Percentiles rank a stretch among this genome's conserved stretches.
Evolutionary conservation across 495 filamentous ascomycete species (phyloP).

Genomic region (Annulohypoxylon bovei): DNA sequence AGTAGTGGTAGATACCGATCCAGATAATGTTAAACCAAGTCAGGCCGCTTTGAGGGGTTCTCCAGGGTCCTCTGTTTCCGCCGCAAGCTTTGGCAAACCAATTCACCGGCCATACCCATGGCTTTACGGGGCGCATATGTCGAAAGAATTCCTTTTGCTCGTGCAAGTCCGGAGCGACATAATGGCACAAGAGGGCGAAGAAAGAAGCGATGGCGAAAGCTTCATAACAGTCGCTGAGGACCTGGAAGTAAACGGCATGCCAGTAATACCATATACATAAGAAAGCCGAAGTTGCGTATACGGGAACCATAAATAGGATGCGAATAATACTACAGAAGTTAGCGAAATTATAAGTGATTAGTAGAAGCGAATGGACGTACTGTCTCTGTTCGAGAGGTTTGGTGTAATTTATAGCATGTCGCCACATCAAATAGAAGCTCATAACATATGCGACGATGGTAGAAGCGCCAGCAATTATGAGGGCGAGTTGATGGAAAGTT

Average conservation of each 20-base stretch:
- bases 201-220: conserved; percentile 92
- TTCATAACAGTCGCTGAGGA: conserved; percentile 88
- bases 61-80: conserved; percentile 71
- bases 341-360: conserved; percentile 13
- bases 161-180: conserved; percentile 81
- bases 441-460: conserved; percentile 64
- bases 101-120: conserved; percentile 80
- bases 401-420: conserved; percentile 84
- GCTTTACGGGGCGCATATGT: conserved; percentile 65
- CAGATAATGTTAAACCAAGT: conserved; percentile 97
- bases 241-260: conserved; percentile 83
- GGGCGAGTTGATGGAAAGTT: conserved; percentile 66
- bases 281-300: conserved; percentile 83
- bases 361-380: conserved; percentile 50
- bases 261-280: conserved; percentile 80
- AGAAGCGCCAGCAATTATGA: conserved; percentile 63
- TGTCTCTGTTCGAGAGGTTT: conserved; percentile 85
- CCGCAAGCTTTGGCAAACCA: conserved; percentile 76
- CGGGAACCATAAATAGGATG: conserved; percentile 89
- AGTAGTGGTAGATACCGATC: conserved; percentile 90
- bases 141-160: conserved; percentile 91
- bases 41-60: conserved; percentile 81
- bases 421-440: conserved; percentile 73
- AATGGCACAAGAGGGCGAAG: conserved; percentile 88
- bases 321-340: conserved; percentile 73